Conservation (phyloP, 495 filamentous ascomycete genomes). For the Trichoderma parareesei region DNA sequence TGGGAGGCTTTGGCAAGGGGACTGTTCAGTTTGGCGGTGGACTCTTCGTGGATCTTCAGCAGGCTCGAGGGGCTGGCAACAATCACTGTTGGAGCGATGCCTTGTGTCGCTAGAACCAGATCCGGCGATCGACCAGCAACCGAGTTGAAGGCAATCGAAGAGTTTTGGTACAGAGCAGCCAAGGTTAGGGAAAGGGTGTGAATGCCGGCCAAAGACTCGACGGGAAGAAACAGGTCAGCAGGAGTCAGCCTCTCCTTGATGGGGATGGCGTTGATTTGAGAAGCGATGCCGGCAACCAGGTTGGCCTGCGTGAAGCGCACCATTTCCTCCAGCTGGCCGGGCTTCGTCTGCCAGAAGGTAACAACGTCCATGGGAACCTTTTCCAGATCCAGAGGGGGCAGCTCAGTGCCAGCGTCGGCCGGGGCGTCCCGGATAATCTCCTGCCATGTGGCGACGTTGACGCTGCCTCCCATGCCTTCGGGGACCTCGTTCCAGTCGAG, state of each 20-base stretch:
- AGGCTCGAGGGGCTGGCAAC: conserved; percentile 71
- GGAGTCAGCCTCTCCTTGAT: conserved; percentile 59
- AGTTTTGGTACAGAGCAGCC: conserved; percentile 72
- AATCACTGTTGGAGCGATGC: conserved; percentile 74
- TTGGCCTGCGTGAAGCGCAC: conserved; percentile 73
- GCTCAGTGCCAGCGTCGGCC: conserved; percentile 31
- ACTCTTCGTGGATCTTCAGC: conserved; percentile 50
- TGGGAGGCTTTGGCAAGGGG: conserved; percentile 49
- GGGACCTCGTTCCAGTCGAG: conserved; percentile 84
- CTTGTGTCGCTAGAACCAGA: conserved; percentile 60
- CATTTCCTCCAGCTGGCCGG: conserved; percentile 51
- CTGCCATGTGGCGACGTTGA: conserved; percentile 81
- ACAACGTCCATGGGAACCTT: conserved; percentile 46
- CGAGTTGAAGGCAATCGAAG: conserved; percentile 82
- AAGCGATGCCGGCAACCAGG: conserved; percentile 67
- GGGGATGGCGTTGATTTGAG: conserved; percentile 68
- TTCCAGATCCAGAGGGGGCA: conserved; percentile 37
- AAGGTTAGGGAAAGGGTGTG: conserved; percentile 77
- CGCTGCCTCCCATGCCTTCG: conserved; percentile 56
- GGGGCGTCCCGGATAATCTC: conserved; percentile 65
- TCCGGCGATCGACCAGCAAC: conserved; percentile 65
- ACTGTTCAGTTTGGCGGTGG: conserved; percentile 38
- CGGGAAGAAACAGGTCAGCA: conserved; percentile 79
- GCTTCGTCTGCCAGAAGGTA: conserved; percentile 52
- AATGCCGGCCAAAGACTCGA: conserved; percentile 67